phyloP scores from a whole-genome alignment of 176 grass and related monocot species.

The Ananas comosus region DNA sequence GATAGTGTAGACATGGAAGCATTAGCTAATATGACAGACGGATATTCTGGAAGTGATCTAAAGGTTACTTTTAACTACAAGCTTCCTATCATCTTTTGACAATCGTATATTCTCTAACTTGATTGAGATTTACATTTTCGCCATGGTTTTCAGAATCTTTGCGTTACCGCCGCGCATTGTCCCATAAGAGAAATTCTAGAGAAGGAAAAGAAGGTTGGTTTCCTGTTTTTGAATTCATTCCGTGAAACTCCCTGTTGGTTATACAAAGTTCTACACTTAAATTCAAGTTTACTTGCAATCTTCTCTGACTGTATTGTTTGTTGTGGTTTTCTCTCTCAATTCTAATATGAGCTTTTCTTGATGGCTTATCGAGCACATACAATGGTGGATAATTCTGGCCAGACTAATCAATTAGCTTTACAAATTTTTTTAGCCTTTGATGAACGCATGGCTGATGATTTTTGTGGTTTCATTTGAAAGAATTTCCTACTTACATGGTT shows the following conservation, averaged over 20 bases:
- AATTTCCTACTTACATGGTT: neutral
- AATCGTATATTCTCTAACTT: constrained; percentile 14
- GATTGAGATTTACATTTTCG: constrained; percentile 11
- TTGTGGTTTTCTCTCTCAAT: neutral
- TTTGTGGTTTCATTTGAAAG: neutral
- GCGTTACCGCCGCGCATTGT: constrained; percentile 81
- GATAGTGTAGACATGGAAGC: constrained; percentile 67
- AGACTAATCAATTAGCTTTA: too few relatives aligned
- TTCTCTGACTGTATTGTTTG: too few relatives aligned
- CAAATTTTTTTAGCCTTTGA: too few relatives aligned
- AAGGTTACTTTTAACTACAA: constrained; percentile 46
- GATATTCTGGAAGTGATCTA: constrained; percentile 96
- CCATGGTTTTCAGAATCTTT: constrained; percentile 51
- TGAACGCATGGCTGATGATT: neutral
- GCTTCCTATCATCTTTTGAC: constrained; percentile 2
- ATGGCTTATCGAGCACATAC: too few relatives aligned
- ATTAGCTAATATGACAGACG: constrained; percentile 71
- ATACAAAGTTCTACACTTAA: too few relatives aligned
- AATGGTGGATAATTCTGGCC: too few relatives aligned
- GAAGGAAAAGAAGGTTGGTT: constrained; percentile 86
- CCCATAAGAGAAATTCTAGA: constrained; percentile 93
- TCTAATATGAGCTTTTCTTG: neutral
- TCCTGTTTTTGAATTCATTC: constrained; percentile 7
- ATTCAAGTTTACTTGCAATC: too few relatives aligned
- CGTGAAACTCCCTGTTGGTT: neutral